A percentile compares a stretch with the other conserved stretches of the same genome.
Evolutionary conservation across 805 yeast genomes (phyloP).

Genomic region (Cyberlindnera mrakii): DNA sequence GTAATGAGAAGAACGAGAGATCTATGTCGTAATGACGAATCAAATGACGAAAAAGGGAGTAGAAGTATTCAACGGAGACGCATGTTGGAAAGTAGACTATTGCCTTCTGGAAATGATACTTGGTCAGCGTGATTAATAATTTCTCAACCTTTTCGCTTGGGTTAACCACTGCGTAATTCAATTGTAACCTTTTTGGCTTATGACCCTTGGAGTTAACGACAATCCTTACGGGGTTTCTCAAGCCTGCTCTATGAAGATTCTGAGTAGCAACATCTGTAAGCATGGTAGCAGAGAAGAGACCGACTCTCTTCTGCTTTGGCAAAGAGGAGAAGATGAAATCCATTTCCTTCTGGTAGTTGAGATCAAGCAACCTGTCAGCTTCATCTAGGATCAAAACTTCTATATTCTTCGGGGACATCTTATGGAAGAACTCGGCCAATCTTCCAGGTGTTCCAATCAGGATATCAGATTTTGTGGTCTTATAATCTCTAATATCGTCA

Average conservation of each 20-base stretch:
- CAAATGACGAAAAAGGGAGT: slow-evolving; percentile 44
- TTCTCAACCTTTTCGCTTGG: slow-evolving; percentile 58
- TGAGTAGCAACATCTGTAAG: slow-evolving; percentile 61
- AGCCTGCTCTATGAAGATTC: slow-evolving; percentile 77
- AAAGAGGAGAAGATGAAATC: slow-evolving; percentile 58
- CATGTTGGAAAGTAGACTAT: slow-evolving; percentile 95
- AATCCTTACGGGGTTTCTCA: slow-evolving; percentile 87
- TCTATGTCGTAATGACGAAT: slow-evolving; percentile 23
- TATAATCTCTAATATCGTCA: slow-evolving; percentile 62
- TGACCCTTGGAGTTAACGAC: slow-evolving; percentile 56
- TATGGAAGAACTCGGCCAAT: slow-evolving; percentile 61
- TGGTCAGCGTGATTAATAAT: slow-evolving; percentile 46
- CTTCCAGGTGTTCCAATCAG: slow-evolving; percentile 93
- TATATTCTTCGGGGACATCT: slow-evolving; percentile 55
- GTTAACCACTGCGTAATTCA: slow-evolving; percentile 53
- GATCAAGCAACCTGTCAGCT: slow-evolving; percentile 83
- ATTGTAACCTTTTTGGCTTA: slow-evolving; percentile 57
- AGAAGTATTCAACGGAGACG: slow-evolving; percentile 72
- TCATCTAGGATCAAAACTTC: slow-evolving; percentile 83
- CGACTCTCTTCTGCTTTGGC: slow-evolving; percentile 91
- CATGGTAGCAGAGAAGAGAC: slow-evolving; percentile 90
- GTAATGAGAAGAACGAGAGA: slow-evolving; percentile 61
- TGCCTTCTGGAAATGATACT: slow-evolving; percentile 62
- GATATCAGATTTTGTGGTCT: slow-evolving; percentile 57
- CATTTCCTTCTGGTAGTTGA: slow-evolving; percentile 66